Evolutionary conservation across 176 grass and related monocot genomes (phyloP).

Genomic region (Cenchrus fungigraminus): DNA sequence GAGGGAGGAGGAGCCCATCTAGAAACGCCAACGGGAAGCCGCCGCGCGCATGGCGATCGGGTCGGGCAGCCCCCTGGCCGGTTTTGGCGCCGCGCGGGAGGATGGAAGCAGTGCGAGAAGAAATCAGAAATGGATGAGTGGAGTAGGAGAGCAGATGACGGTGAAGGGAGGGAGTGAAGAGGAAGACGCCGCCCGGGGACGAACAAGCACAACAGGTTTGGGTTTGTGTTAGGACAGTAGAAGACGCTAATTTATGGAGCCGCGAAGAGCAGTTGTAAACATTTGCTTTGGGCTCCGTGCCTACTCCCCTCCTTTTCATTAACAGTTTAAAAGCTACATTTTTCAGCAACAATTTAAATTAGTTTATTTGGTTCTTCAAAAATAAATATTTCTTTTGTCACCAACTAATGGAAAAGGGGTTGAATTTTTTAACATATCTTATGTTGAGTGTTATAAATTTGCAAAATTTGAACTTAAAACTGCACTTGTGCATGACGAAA

Average conservation of each 20-base stretch:
- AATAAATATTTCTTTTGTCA: too few species aligned
- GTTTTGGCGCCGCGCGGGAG: slow-evolving; percentile 25
- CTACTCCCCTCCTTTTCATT: too few species aligned
- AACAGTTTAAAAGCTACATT: too few species aligned
- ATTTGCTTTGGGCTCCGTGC: neutral
- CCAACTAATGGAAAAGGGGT: too few species aligned
- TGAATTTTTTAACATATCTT: too few species aligned
- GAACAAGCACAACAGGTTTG: slow-evolving; percentile 31
- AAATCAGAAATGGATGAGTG: neutral
- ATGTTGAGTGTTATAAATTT: too few species aligned
- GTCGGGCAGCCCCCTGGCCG: neutral
- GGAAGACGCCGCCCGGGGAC: slow-evolving; percentile 47
- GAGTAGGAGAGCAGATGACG: neutral
- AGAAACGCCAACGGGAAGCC: slow-evolving; percentile 69
- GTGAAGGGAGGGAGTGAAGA: neutral
- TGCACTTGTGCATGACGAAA: too few species aligned
- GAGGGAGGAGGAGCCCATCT: slow-evolving; percentile 88
- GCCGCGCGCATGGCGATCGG: slow-evolving; percentile 65
- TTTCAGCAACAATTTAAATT: too few species aligned
- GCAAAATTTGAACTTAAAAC: too few species aligned
- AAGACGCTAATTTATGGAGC: slow-evolving; percentile 41
- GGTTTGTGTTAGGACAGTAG: neutral
- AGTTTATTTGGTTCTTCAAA: too few species aligned
- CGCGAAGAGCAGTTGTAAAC: too few species aligned
- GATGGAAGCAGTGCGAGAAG: neutral